Evolutionary conservation across 164 flowering plant species (phyloP), one percentile per base, ranked within the genome.

Genomic region (Chimonanthus salicifolius): DNA sequence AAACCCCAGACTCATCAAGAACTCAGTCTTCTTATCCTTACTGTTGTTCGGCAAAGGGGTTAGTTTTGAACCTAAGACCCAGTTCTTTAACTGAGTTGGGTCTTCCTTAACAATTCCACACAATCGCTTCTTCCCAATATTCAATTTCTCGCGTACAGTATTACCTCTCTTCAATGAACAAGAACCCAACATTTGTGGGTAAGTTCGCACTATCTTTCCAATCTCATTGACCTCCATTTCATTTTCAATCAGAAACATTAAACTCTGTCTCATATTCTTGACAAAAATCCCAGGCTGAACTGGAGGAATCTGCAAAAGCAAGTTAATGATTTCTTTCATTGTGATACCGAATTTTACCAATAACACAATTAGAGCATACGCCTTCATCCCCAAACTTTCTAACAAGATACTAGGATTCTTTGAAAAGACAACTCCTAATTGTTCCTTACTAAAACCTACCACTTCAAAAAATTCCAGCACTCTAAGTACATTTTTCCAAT

Each of bases 1-100:
- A 64, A 80, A 87, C 67, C 96, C 93, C 70, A 91, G 33, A 6
- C 74, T 84, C 72, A 82, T 44, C 72, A 92, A 77, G 81, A 92
- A 92, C 77, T 81, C 78, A 11, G 77, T 76, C 78, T 85, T 91
- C 78, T 79, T 71, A 46, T 75, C 79, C 63, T 74, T 73, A 45
- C 71, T 69, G 11, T 74, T 47, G 21, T 64, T 72, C 33, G 82
- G 85, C 54, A 89, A 64, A 47, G 74, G 80, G 21, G 70, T 63
- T 45, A 87, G 54, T 76, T 67, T 86, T n/a, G 76, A 54, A 47
- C 91, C 88, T 46, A 70, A 18, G 69, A 76, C 78, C 89, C 84
- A 90, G 54, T 83, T 80, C 77, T 80, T 85, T 68, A 92, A 46
- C 71, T 75, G 80, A 58, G 73, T 46, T 4, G 94, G 97, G 74